Percentiles rank a stretch among this genome's conserved stretches.
Conservation (phyloP, 1,284 basidiomycete genomes). For the Volvariella volvacea region DNA sequence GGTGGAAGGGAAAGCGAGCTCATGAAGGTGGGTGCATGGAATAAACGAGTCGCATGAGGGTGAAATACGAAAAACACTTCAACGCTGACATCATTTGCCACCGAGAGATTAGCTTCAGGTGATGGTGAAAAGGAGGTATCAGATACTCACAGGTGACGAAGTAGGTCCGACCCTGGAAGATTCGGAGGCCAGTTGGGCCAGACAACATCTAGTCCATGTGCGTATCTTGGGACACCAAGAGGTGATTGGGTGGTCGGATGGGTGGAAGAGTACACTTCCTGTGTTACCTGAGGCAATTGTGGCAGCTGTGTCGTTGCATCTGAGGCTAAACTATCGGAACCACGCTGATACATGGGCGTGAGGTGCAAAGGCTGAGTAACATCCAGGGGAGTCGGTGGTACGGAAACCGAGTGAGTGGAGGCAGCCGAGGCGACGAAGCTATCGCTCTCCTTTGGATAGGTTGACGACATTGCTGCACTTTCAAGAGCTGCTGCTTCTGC, state of each 20-base stretch:
- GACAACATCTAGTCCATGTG: slow-evolving; percentile 31
- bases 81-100: slow-evolving; percentile 35
- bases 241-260: background rate
- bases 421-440: background rate
- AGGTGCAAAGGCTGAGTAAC: too few species aligned
- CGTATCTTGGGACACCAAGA: background rate
- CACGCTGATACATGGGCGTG: too few species aligned
- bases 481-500: background rate
- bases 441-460: slow-evolving; percentile 6
- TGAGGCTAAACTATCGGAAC: too few species aligned
- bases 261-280: background rate
- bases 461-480: too few species aligned
- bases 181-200: slow-evolving; percentile 59
- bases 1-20: slow-evolving; percentile 56
- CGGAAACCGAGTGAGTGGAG: too few species aligned
- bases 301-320: background rate
- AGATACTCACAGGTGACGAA: slow-evolving; percentile 54
- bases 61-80: slow-evolving; percentile 70
- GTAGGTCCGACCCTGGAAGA: slow-evolving; percentile 50
- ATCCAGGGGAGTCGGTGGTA: too few species aligned
- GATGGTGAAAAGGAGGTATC: slow-evolving; percentile 3
- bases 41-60: slow-evolving; percentile 57
- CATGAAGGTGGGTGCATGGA: slow-evolving; percentile 62
- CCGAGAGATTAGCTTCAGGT: slow-evolving; percentile 3
- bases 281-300: background rate